Conservation (phyloP, 2,329 filamentous ascomycete genomes). For the Dryadomyces quercus-mongolicae region DNA sequence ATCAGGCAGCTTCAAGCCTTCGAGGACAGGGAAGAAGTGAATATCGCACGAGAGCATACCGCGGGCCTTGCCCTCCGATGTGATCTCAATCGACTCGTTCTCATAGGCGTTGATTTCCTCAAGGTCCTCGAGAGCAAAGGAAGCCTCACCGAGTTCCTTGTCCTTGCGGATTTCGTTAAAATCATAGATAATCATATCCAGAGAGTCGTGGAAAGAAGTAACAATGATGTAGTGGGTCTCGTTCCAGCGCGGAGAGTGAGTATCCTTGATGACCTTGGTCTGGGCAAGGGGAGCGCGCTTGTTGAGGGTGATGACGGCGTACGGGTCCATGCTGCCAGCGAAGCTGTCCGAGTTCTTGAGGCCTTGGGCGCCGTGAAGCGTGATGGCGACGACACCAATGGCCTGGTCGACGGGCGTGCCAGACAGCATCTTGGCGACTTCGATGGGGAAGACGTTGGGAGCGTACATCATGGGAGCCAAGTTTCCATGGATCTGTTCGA, state of each 20-base stretch:
- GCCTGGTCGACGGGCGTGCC: slow-evolving; percentile 91
- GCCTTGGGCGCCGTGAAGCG: slow-evolving; percentile 79
- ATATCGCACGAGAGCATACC: slow-evolving; percentile 73
- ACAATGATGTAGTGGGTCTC: slow-evolving; percentile 95
- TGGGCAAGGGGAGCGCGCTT: slow-evolving; percentile 67
- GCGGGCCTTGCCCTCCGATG: slow-evolving; percentile 71
- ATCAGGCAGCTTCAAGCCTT: slow-evolving; percentile 57
- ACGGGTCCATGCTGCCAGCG: slow-evolving; percentile 82
- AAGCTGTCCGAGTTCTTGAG: slow-evolving; percentile 95
- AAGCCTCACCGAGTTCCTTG: slow-evolving; percentile 81
- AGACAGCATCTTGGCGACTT: slow-evolving; percentile 95
- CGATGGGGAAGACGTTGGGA: slow-evolving; percentile 95
- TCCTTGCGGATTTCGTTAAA: slow-evolving; percentile 96
- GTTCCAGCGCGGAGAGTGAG: slow-evolving; percentile 81
- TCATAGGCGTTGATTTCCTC: slow-evolving; percentile 69
- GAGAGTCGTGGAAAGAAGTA: slow-evolving; percentile 75
- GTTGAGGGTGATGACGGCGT: slow-evolving; percentile 75
- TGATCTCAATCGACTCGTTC: slow-evolving; percentile 73
- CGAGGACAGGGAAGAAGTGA: slow-evolving; percentile 88
- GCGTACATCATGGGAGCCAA: slow-evolving; percentile 96
- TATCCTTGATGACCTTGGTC: slow-evolving; percentile 81
- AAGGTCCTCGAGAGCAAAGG: slow-evolving; percentile 72
- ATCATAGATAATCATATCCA: slow-evolving; percentile 79
- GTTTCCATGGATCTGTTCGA: slow-evolving; percentile 91
- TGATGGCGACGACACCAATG: slow-evolving; percentile 85